These are phyloP conservation scores for Aspergillus tubingensis DNA, from an alignment of 2,329 filamentous ascomycete genomes.

Conservation along the genomic window DNA sequence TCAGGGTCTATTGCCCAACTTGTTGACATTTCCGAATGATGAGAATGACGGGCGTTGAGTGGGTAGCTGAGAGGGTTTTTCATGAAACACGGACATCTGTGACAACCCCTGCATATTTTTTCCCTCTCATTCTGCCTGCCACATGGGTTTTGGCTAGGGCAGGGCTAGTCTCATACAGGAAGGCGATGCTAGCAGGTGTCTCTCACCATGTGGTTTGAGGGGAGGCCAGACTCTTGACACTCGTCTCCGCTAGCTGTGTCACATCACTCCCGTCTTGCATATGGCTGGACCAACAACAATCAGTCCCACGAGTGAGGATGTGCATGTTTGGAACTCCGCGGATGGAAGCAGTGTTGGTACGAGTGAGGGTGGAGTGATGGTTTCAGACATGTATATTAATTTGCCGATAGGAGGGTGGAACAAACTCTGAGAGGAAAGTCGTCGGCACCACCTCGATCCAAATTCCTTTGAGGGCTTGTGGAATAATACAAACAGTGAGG, in stretches of 20 bases:
- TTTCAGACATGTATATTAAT: slow-evolving; percentile 3
- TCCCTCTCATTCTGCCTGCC: neutral
- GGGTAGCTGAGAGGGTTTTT: neutral
- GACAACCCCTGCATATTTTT: neutral
- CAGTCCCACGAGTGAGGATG: neutral
- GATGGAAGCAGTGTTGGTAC: neutral
- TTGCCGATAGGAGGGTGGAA: slow-evolving; percentile 2
- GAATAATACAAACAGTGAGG: neutral
- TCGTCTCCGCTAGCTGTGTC: neutral
- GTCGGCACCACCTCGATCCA: neutral
- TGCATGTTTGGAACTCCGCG: neutral
- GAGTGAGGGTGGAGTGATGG: neutral
- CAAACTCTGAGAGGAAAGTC: neutral
- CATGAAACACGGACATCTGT: slow-evolving; percentile 1
- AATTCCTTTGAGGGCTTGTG: neutral
- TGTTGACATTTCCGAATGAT: neutral
- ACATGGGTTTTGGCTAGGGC: neutral
- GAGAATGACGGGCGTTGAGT: neutral
- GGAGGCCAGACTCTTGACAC: neutral
- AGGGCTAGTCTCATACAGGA: neutral
- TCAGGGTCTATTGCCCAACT: neutral
- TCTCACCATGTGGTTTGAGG: neutral
- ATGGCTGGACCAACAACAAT: neutral
- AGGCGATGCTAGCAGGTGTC: neutral
- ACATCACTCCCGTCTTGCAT: neutral